Evolutionary conservation across 345 rosid species (phyloP).

Genomic region (Corchorus capsularis): DNA sequence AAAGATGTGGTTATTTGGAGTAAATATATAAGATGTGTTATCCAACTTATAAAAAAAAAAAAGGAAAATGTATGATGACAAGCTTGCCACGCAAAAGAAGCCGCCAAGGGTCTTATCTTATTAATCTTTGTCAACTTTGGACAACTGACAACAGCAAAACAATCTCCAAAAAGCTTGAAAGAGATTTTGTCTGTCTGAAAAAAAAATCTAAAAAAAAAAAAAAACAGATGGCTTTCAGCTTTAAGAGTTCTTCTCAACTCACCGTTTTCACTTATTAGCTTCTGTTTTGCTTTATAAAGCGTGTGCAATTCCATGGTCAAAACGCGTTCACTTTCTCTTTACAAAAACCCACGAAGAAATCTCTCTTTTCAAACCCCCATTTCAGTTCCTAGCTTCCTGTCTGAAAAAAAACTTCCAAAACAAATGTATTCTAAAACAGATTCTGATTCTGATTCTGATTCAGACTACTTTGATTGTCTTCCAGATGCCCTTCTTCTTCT

Average conservation of each 20-base stretch:
- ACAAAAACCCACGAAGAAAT: too few relatives aligned
- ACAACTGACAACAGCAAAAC: not conserved
- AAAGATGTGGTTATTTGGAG: too few relatives aligned
- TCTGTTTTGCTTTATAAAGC: not conserved
- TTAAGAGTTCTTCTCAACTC: not conserved
- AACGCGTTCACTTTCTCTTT: not conserved
- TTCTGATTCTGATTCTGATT: not conserved
- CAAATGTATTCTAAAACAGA: not conserved
- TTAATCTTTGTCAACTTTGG: not conserved
- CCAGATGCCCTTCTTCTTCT: slow-evolving; percentile 29
- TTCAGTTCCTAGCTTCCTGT: not conserved
- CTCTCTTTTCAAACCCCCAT: not conserved
- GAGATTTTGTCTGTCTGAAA: not conserved
- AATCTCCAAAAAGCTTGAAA: not conserved
- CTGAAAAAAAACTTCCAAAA: too few relatives aligned
- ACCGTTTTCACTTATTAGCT: not conserved
- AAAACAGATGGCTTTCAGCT: not conserved
- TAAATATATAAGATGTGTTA: too few relatives aligned
- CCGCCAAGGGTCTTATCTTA: not conserved
- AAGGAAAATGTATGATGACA: not conserved
- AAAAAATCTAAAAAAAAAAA: too few relatives aligned
- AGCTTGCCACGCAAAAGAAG: not conserved
- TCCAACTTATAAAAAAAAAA: too few relatives aligned
- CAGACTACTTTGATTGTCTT: slow-evolving; percentile 26
- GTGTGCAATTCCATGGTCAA: slow-evolving; percentile 3